These are phyloP conservation scores for Malus hybrid DNA, from an alignment of 331 rosid species.

Conservation along the genomic window DNA sequence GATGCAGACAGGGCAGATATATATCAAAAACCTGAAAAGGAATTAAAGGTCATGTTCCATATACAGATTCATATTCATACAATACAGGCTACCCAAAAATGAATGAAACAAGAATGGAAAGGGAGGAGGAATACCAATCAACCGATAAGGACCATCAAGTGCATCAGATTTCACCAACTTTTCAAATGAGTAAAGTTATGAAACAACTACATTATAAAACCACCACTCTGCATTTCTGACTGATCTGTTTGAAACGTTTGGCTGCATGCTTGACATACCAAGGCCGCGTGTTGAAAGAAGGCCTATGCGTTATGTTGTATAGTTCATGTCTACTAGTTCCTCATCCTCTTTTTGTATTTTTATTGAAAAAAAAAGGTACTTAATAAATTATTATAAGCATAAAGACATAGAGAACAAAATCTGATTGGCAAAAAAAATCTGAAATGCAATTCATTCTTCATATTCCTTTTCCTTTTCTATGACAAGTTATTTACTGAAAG, in stretches of 20 bases:
- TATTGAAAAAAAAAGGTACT: background rate
- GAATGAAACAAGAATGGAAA: background rate
- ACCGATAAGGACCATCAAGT: background rate
- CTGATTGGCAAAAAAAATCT: background rate
- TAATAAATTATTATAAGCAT: background rate
- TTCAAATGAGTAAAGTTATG: background rate
- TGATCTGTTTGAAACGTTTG: background rate
- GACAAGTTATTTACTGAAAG: background rate
- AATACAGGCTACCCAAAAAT: background rate
- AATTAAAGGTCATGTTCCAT: background rate
- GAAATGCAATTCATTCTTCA: background rate
- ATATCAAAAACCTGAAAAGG: conserved; percentile 7
- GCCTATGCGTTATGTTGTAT: background rate
- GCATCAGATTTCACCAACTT: background rate
- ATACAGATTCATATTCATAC: background rate
- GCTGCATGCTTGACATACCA: background rate
- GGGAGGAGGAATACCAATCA: background rate
- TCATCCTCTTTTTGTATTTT: background rate
- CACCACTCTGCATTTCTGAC: background rate
- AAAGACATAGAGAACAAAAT: background rate
- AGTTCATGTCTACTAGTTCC: background rate
- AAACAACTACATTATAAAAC: background rate
- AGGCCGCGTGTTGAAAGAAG: background rate
- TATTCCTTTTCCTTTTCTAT: background rate
- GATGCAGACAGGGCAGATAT: conserved; percentile 4